Percentiles rank a stretch among this genome's conserved stretches.
phyloP scores from a whole-genome alignment of 148 eudicot genomes.

The Cornus controversa region DNA sequence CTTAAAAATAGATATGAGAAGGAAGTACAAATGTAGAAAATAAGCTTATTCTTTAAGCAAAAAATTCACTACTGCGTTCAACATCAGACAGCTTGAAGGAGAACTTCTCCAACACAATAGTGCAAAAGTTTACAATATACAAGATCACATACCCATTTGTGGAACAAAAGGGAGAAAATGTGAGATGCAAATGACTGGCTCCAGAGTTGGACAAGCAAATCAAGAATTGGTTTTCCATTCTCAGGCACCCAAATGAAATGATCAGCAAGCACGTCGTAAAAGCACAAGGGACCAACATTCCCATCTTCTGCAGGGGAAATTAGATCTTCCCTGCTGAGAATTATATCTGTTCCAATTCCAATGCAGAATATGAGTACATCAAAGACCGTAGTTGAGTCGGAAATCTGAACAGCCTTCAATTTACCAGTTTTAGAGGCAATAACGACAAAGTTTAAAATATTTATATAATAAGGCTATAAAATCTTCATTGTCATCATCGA shows the following conservation, averaged over 20 bases:
- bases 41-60: background rate
- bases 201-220: slow-evolving; percentile 88
- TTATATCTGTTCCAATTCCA: slow-evolving; percentile 70
- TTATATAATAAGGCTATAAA: no score
- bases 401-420: background rate
- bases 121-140: slow-evolving; percentile 3
- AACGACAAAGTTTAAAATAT: no score
- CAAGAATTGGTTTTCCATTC: slow-evolving; percentile 79
- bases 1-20: no score
- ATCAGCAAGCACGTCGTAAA: slow-evolving; percentile 83
- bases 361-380: slow-evolving; percentile 20
- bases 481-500: no score
- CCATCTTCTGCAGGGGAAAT: slow-evolving; percentile 44
- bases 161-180: slow-evolving; percentile 81
- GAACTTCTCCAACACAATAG: slow-evolving; percentile 2
- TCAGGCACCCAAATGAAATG: slow-evolving; percentile 70
- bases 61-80: background rate
- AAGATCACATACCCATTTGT: slow-evolving; percentile 76
- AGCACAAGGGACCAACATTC: slow-evolving; percentile 56
- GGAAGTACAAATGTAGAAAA: no score
- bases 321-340: slow-evolving; percentile 62
- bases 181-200: slow-evolving; percentile 98
- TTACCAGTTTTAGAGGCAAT: no score
- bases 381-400: background rate
- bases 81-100: background rate